Percentiles rank a stretch among this genome's conserved stretches.
phyloP scores from a whole-genome alignment of 192 early-diverging fungal genomes.

The Irineochytrium annulatum region DNA sequence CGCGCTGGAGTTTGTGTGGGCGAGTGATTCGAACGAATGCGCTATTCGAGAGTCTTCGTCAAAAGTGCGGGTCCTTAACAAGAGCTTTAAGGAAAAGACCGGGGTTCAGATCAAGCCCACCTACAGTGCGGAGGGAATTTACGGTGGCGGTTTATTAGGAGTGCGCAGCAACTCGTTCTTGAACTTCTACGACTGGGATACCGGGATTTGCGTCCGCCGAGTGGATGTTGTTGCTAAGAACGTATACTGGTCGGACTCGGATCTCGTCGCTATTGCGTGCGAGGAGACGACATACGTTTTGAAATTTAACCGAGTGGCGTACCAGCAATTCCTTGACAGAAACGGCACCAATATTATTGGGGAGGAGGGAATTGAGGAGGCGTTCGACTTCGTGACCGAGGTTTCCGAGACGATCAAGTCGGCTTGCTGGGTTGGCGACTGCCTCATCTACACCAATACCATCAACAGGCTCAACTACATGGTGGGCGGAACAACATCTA shows the following conservation, averaged over 20 bases:
- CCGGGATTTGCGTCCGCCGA: slow-evolving; percentile 80
- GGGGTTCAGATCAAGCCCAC: slow-evolving; percentile 55
- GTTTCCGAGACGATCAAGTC: slow-evolving; percentile 86
- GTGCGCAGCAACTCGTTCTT: slow-evolving; percentile 79
- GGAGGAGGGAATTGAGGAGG: slow-evolving; percentile 96
- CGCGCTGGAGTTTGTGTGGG: slow-evolving; percentile 97
- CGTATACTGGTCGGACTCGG: slow-evolving; percentile 94
- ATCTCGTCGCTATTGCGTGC: slow-evolving; percentile 86
- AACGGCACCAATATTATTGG: slow-evolving; percentile 58
- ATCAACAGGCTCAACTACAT: slow-evolving; percentile 93
- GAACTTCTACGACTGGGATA: slow-evolving; percentile 98
- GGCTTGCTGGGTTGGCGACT: slow-evolving; percentile 97
- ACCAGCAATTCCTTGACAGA: slow-evolving; percentile 65
- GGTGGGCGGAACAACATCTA: slow-evolving; percentile 89
- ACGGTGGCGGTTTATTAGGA: slow-evolving; percentile 87
- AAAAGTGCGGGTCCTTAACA: slow-evolving; percentile 84
- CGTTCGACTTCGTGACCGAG: slow-evolving; percentile 91
- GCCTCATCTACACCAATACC: slow-evolving; percentile 94
- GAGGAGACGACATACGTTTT: slow-evolving; percentile 94
- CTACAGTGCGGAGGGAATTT: slow-evolving; percentile 90
- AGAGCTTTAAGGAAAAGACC: slow-evolving; percentile 91
- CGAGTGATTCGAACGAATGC: slow-evolving; percentile 90
- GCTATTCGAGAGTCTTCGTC: slow-evolving; percentile 93
- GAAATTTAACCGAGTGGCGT: slow-evolving; percentile 87
- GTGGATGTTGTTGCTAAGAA: slow-evolving; percentile 87